Percentiles rank a stretch among this genome's conserved stretches.
Conservation (phyloP, 345 rosid species). For the Nephelium lappaceum region DNA sequence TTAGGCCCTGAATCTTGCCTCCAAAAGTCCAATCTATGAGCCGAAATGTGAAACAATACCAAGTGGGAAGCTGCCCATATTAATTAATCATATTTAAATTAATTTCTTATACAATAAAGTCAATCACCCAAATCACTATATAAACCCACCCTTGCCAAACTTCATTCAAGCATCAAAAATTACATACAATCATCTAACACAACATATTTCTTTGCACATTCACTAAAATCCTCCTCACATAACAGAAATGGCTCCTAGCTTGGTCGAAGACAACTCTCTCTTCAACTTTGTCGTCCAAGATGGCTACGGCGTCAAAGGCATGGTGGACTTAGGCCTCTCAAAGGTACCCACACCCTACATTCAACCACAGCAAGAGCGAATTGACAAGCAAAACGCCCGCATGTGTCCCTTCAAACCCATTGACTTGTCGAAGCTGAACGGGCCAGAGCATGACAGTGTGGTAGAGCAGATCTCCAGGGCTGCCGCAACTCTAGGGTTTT, state of each 20-base stretch:
- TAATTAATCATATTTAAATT: neutral
- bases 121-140: neutral
- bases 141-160: neutral
- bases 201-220: neutral
- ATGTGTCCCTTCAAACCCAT: conserved; percentile 33
- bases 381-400: conserved; percentile 31
- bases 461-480: conserved; percentile 43
- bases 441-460: conserved; percentile 41
- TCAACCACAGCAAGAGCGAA: conserved; percentile 46
- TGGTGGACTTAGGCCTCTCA: conserved; percentile 49
- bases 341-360: conserved; percentile 38
- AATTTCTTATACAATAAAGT: neutral
- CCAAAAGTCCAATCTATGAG: too few relatives aligned
- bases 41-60: too few relatives aligned
- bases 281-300: conserved; percentile 52
- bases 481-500: conserved; percentile 58
- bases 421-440: conserved; percentile 46
- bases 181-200: neutral
- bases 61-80: neutral
- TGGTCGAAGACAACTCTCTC: conserved; percentile 38
- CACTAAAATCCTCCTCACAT: neutral
- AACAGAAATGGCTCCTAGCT: conserved; percentile 28
- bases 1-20: too few relatives aligned
- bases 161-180: neutral
- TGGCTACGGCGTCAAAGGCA: conserved; percentile 62